phyloP scores from a whole-genome alignment of 306 rosid species.

The apple (Malus domestica) region DNA sequence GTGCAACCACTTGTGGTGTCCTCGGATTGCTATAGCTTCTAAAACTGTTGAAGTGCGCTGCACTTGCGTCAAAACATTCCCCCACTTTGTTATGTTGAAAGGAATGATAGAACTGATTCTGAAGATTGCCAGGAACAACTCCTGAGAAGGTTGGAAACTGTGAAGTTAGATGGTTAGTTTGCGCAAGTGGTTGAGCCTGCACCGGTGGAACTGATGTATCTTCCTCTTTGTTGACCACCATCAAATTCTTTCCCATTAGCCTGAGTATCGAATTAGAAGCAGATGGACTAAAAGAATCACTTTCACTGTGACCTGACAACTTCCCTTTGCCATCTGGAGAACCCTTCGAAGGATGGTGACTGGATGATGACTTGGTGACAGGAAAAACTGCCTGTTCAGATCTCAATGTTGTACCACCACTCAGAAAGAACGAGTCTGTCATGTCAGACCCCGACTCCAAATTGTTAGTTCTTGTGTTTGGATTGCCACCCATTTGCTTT shows the following conservation, averaged over 20 bases:
- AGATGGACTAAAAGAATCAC: slow-evolving; percentile 41
- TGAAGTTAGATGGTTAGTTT: slow-evolving; percentile 11
- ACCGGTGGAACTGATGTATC: slow-evolving; percentile 25
- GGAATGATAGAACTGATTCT: slow-evolving; percentile 19
- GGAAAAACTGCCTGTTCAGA: slow-evolving; percentile 16
- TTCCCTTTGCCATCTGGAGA: slow-evolving; percentile 19
- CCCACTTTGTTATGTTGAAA: slow-evolving; percentile 18
- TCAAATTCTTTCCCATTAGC: slow-evolving; percentile 63
- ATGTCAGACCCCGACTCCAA: slow-evolving; percentile 21
- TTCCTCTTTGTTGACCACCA: slow-evolving; percentile 52
- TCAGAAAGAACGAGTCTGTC: slow-evolving; percentile 18
- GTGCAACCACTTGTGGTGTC: slow-evolving; percentile 5
- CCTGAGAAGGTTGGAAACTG: slow-evolving; percentile 25
- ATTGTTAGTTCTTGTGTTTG: slow-evolving; percentile 14
- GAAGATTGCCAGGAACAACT: slow-evolving; percentile 16
- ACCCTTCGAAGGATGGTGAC: slow-evolving; percentile 11
- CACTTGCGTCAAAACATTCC: slow-evolving; percentile 14
- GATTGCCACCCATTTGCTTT: slow-evolving; percentile 26
- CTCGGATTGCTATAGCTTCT: slow-evolving; percentile 10
- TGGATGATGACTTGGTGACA: slow-evolving; percentile 7
- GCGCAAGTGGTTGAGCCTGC: slow-evolving; percentile 24
- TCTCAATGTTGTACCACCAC: slow-evolving; percentile 7
- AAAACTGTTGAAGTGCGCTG: slow-evolving; percentile 9
- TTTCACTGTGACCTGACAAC: slow-evolving; percentile 14
- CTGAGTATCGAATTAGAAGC: slow-evolving; percentile 45